Base-by-base conservation (phyloP, 805 yeast species). In the Grigorovia jiainica region DNA sequence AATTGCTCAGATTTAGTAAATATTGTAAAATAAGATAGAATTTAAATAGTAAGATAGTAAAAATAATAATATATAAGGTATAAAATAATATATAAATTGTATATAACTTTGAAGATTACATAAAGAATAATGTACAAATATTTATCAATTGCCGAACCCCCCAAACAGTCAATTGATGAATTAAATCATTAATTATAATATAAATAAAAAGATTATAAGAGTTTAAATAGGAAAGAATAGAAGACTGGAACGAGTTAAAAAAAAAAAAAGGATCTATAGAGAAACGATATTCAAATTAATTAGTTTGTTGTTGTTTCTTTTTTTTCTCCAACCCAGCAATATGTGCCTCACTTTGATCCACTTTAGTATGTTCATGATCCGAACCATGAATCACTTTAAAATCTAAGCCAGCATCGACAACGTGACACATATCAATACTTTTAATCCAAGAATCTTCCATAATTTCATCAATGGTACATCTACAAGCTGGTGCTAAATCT, bases 271-370 rank as follows among this genome's bases (percentile, higher is more conserved):
- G n/a, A n/a, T n/a, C n/a, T n/a, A n/a, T n/a, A n/a, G n/a, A n/a
- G n/a, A n/a, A n/a, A n/a, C n/a, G n/a, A n/a, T n/a, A n/a, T n/a
- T n/a, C n/a, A n/a, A n/a, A n/a, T n/a, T 27, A 27, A 27, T 27
- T 27, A 25, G 17, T 39, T 27, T 38, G 40, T 34, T 48, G 49
- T 43, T 50, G 47, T 37, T 72, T 75, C 66, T 85, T 89, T 58
- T 79, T 84, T 69, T 79, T 84, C 58, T 89, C 97, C 50, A 89
- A 72, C 45, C 89, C 82, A 9, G 97, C 95, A 65, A 89, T 89
- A 61, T 89, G 97, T 0, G 97, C 97, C 52, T 86, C 95, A 46
- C 86, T 79, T 59, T 85, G 95, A 51, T 87, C 95, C 39, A 89
- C 97, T 49, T 76, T 76, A 1, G 96, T 86, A 59, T 89, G 97